Evolutionary conservation across 2,329 filamentous ascomycete species (phyloP).

Genomic region (Metarhizium anisopliae): DNA sequence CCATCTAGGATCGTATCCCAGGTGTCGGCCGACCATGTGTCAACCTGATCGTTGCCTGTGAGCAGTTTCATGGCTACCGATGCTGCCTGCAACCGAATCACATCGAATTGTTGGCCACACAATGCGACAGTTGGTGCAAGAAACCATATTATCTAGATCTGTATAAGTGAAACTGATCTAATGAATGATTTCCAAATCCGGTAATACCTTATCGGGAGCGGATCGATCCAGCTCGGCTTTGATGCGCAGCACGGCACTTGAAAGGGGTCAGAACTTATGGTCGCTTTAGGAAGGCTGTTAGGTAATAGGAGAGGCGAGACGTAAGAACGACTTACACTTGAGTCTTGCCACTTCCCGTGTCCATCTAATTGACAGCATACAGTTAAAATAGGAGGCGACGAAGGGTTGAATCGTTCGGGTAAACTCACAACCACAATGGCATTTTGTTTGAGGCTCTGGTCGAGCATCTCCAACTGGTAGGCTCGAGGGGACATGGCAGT

Average conservation of each 20-base stretch:
- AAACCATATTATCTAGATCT: conserved; percentile 55
- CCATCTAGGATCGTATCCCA: conserved; percentile 61
- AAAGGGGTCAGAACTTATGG: neutral
- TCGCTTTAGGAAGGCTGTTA: neutral
- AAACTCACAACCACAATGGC: conserved; percentile 58
- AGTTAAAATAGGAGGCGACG: neutral
- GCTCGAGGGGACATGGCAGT: conserved; percentile 38
- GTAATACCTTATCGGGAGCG: conserved; percentile 40
- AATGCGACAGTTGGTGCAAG: conserved; percentile 60
- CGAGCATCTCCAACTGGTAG: conserved; percentile 71
- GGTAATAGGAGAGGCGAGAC: neutral
- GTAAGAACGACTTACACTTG: conserved; percentile 48
- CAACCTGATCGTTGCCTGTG: conserved; percentile 58
- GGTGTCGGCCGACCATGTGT: conserved; percentile 59
- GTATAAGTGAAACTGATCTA: neutral
- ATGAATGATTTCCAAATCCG: neutral
- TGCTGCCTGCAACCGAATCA: conserved; percentile 51
- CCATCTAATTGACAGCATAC: conserved; percentile 49
- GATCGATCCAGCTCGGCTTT: conserved; percentile 51
- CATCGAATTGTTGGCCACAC: conserved; percentile 55
- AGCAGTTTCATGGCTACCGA: conserved; percentile 52
- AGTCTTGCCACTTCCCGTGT: conserved; percentile 72
- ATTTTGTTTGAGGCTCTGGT: conserved; percentile 58
- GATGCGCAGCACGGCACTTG: conserved; percentile 60
- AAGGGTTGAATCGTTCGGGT: neutral